Evolutionary conservation across 495 filamentous ascomycete species (phyloP), one percentile per base, ranked within the genome.

Genomic region (Extremus antarcticus): DNA sequence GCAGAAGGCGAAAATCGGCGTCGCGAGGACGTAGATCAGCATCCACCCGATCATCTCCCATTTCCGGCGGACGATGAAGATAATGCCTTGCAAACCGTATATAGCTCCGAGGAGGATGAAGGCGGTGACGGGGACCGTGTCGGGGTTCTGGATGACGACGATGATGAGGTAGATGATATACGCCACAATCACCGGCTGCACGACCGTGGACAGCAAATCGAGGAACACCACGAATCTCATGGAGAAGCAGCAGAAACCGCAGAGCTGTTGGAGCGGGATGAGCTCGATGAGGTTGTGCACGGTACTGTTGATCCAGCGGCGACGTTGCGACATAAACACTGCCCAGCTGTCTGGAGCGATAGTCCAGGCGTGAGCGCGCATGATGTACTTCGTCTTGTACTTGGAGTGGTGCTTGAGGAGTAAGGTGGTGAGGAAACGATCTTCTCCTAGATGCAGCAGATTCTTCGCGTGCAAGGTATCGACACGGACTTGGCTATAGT

Each of bases 21-120:
- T 83, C 50, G 92, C 94, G 22, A 92, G 62, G 46, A 99, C 75
- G 70, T 99, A 99, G 50, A 99, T 81, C 57, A 99, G 71, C 90
- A 99, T 95, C 92, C 92, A 99, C 16, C 90, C 92, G 58, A 99
- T 84, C 88, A 95, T 95, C 66, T 99, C 89, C 92, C 92, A 99
- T 73, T 95, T 94, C 59, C 92, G 84, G 48, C 87, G 81, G 50
- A 95, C 62, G 66, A 96, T 92, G 75, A 99, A 99, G 65, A 99
- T 95, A 66, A 99, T 83, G 21, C 88, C 91, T 65, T 99, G 92
- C 16, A 99, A 73, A 77, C 92, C 92, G 71, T 97, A 99, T 56
- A 97, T 89, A 43, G 87, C 92, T 53, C 81, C 92, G 8, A 99
- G 81, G 32, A 99, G 77, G 64, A 96, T 77, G 65, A 97, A 90